These are phyloP conservation scores for Nasturtium officinale DNA, from an alignment of 345 rosid genomes.

Conservation along the genomic window DNA sequence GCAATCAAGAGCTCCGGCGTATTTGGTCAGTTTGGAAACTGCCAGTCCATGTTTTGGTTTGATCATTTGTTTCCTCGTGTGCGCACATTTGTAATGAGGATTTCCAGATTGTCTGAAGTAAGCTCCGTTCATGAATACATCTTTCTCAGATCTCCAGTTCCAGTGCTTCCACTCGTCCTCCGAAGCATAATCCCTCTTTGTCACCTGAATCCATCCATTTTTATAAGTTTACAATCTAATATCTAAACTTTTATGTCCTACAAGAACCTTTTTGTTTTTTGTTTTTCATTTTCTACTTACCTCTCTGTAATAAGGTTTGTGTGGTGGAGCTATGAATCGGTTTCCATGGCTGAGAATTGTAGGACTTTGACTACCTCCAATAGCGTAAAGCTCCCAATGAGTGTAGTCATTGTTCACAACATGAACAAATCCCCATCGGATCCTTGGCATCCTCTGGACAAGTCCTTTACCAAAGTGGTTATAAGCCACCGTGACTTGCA, in stretches of 20 bases:
- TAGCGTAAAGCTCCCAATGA: conserved; percentile 77
- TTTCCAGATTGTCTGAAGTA: conserved; percentile 55
- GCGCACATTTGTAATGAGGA: conserved; percentile 21
- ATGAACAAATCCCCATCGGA: conserved; percentile 72
- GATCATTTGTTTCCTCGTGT: conserved; percentile 39
- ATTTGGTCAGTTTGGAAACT: conserved; percentile 46
- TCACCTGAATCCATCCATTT: conserved; percentile 45
- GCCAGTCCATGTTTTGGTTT: conserved; percentile 44
- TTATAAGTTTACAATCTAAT: neutral
- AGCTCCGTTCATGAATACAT: conserved; percentile 66
- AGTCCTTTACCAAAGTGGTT: conserved; percentile 77
- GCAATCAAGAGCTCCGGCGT: conserved; percentile 51
- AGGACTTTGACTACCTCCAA: conserved; percentile 71
- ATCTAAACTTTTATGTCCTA: neutral
- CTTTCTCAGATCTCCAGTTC: conserved; percentile 75
- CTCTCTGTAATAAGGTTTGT: conserved; percentile 47
- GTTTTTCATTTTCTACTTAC: conserved; percentile 24
- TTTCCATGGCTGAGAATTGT: conserved; percentile 79
- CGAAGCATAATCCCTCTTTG: conserved; percentile 55
- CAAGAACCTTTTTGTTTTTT: no score
- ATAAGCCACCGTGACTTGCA: conserved; percentile 76
- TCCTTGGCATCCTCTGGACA: conserved; percentile 80
- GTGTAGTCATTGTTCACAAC: conserved; percentile 82
- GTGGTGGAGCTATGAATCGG: conserved; percentile 67
- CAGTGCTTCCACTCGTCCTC: conserved; percentile 62